Base-by-base conservation (phyloP, 2,329 filamentous ascomycete genomes). In the Alternaria arbusti region DNA sequence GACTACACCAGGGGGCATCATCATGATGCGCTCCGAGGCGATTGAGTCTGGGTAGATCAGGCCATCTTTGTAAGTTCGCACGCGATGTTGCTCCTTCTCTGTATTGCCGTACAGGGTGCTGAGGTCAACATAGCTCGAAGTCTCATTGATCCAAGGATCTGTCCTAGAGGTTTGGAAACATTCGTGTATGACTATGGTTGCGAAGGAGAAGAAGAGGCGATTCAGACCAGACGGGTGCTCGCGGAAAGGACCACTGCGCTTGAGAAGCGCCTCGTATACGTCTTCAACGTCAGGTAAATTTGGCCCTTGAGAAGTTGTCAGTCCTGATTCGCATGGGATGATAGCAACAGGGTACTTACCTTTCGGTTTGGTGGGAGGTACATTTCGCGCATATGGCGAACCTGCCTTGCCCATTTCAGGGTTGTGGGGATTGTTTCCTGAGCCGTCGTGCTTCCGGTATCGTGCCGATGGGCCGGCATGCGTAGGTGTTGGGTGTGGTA, bases 81-180 rank as follows among this genome's bases (percentile, higher is more conserved):
- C 87, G 0, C 84, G 83, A 72, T 90, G 84, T 69, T 91, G 89
- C 72, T 90, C 86, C 17, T 86, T 84, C 74, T 88, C 86, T 61
- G 86, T 90, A 52, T 90, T 89, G 30, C 72, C 91, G 67, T 93
- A 93, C 1, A 93, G 81, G 0, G 91, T 90, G 1, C 89, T 86
- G 4, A 94, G 82, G 71, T 93, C 91, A 23, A 93, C 85, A 67
- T 93, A 93, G 0, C 90, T 92, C 0, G 90, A 92, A 0, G 89
- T 91, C 61, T 87, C 83, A 2, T 87, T 90, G 60, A 86, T 87
- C 69, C 86, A 88, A 71, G 83, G 84, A 74, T 93, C 87, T 3
- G 81, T 81, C 23, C 87, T 86, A 67, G 86, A 87, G 2, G 89
- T 91, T 59, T 87, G 85, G 77, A 91, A 91, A 54, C 90, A 80